Percentiles rank a stretch among this genome's conserved stretches.
Evolutionary conservation across 2,329 filamentous ascomycete genomes (phyloP).

Genomic region (Pyrenophora graminea): DNA sequence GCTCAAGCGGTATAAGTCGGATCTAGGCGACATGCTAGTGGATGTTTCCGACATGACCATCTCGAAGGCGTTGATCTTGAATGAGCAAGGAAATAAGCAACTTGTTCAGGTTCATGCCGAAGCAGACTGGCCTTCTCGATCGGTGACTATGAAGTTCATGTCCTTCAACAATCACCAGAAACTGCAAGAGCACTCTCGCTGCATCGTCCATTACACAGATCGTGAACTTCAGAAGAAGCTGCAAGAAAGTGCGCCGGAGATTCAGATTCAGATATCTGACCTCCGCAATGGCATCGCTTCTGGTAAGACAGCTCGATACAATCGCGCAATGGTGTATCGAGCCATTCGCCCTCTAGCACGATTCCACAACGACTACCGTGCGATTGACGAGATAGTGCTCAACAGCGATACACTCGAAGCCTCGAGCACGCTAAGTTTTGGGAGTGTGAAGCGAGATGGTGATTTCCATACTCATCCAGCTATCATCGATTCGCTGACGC

Average conservation of each 20-base stretch:
- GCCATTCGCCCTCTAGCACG: slow-evolving; percentile 11
- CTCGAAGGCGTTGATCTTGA: slow-evolving; percentile 16
- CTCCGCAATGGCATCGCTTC: slow-evolving; percentile 6
- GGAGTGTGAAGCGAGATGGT: slow-evolving; percentile 5
- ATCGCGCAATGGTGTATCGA: slow-evolving; percentile 9
- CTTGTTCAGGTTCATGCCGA: slow-evolving; percentile 18
- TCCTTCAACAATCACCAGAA: slow-evolving; percentile 17
- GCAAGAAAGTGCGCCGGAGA: not conserved
- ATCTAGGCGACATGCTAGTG: not conserved
- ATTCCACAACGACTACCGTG: slow-evolving; percentile 17
- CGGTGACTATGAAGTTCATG: slow-evolving; percentile 16
- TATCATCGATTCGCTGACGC: slow-evolving; percentile 16
- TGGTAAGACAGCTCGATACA: slow-evolving; percentile 8
- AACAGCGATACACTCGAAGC: slow-evolving; percentile 22
- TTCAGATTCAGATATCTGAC: too few relatives aligned
- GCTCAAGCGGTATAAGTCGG: not conserved
- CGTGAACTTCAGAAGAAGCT: slow-evolving; percentile 1
- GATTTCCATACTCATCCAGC: slow-evolving; percentile 11
- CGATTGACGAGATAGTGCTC: slow-evolving; percentile 20
- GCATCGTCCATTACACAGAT: slow-evolving; percentile 10
- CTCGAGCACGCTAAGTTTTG: slow-evolving; percentile 10
- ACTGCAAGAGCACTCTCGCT: slow-evolving; percentile 15
- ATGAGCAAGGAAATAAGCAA: slow-evolving; percentile 8
- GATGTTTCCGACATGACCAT: slow-evolving; percentile 20
- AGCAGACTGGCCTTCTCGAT: slow-evolving; percentile 9